phyloP scores from a whole-genome alignment of 2,329 filamentous ascomycete genomes.

The Paecilomyces sp. region DNA sequence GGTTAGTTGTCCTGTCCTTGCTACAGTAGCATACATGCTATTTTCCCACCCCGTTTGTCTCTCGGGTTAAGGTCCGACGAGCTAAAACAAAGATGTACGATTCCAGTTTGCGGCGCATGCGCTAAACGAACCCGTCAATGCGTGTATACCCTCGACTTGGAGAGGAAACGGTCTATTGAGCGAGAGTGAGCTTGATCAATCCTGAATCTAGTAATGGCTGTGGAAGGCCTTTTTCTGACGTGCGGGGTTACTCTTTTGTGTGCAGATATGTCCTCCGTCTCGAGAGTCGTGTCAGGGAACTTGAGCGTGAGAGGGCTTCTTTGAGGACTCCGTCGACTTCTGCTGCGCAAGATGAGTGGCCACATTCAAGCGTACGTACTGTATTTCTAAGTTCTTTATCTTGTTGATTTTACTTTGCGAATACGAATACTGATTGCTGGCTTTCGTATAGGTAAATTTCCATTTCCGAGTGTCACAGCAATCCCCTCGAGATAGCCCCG shows the following conservation, averaged over 20 bases:
- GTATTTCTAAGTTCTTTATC: not conserved
- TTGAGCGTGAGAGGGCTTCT: conserved; percentile 7
- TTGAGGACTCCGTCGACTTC: conserved; percentile 5
- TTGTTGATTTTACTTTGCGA: not conserved
- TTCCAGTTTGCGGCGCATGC: conserved; percentile 24
- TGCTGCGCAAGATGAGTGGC: conserved; percentile 6
- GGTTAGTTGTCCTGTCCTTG: conserved; percentile 16
- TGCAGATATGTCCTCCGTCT: conserved; percentile 20
- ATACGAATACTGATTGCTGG: not conserved
- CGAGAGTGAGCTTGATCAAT: conserved; percentile 7
- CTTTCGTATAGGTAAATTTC: not conserved
- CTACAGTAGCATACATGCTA: no score
- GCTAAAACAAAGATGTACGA: not conserved
- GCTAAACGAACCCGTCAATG: conserved; percentile 15
- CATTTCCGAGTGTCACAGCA: not conserved
- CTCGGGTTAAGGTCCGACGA: not conserved
- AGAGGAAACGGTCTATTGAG: conserved; percentile 19
- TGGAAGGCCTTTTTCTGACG: not conserved
- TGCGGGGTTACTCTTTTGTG: not conserved
- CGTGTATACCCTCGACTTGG: conserved; percentile 19
- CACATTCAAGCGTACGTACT: conserved; percentile 1
- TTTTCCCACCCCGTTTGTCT: not conserved
- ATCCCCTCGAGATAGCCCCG: not conserved
- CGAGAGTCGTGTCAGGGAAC: conserved; percentile 18
- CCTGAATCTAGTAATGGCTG: not conserved